Conservation (phyloP, 768 basidiomycete species). For the Podaxis carcinomalis region DNA sequence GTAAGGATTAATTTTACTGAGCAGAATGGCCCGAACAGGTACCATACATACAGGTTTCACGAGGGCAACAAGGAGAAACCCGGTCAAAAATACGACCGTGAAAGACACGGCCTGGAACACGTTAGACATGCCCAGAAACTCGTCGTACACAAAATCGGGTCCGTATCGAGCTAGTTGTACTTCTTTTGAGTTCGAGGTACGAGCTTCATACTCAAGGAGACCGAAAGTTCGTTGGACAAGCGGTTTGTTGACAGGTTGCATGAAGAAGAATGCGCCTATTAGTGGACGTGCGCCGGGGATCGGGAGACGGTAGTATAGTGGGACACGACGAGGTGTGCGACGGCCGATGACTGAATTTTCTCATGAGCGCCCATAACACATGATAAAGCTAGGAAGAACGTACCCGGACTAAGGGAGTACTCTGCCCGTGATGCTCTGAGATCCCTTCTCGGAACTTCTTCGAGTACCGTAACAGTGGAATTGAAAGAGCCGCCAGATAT, state of each 20-base stretch:
- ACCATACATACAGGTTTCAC: conserved; percentile 34
- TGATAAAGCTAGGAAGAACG: conserved; percentile 1
- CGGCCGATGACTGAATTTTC: background rate
- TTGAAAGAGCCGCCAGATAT: conserved; percentile 64
- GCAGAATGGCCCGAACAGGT: background rate
- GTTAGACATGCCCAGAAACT: conserved; percentile 50
- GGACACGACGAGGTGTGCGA: background rate
- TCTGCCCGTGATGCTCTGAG: conserved; percentile 25
- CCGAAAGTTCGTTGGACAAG: conserved; percentile 46
- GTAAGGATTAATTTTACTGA: background rate
- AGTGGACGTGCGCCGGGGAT: conserved; percentile 30
- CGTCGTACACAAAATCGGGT: conserved; percentile 69
- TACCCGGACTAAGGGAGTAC: conserved; percentile 41
- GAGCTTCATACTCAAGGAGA: conserved; percentile 32
- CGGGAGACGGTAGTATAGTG: conserved; percentile 31
- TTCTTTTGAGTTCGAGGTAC: conserved; percentile 15
- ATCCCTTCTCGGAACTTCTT: conserved; percentile 31
- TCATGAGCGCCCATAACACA: background rate
- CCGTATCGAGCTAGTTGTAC: conserved; percentile 49
- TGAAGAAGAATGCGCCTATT: conserved; percentile 35
- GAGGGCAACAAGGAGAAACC: conserved; percentile 26
- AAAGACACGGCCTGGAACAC: conserved; percentile 30
- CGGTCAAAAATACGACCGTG: conserved; percentile 23
- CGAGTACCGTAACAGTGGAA: conserved; percentile 33
- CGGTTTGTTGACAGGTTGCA: conserved; percentile 35